Evolutionary conservation across 2,329 filamentous ascomycete species (phyloP).

Genomic region (Escovopsis weberi): DNA sequence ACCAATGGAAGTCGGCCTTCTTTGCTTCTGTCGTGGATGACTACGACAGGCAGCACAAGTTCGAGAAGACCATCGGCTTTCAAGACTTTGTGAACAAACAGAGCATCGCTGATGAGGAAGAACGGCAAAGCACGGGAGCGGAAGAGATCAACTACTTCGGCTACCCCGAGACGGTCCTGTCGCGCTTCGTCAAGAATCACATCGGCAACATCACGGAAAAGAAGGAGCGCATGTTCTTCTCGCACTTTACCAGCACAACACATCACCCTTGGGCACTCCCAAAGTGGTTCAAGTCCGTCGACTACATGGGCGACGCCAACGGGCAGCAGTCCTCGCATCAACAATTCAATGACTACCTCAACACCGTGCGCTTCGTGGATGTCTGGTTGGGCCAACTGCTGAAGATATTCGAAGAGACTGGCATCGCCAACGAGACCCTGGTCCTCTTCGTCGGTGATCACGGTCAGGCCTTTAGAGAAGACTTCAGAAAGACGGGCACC

Average conservation of each 20-base stretch:
- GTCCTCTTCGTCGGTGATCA: conserved; percentile 21
- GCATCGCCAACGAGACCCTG: conserved; percentile 19
- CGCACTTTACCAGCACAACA: conserved; percentile 21
- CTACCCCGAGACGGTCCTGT: conserved; percentile 17
- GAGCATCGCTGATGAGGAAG: conserved; percentile 14
- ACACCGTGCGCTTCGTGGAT: conserved; percentile 18
- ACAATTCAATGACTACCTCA: conserved; percentile 18
- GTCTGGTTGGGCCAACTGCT: conserved; percentile 18
- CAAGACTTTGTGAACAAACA: conserved; percentile 12
- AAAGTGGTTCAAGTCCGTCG: background rate
- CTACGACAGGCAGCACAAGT: conserved; percentile 19
- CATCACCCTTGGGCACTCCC: conserved; percentile 19
- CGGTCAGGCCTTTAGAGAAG: conserved; percentile 19
- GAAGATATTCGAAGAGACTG: conserved; percentile 16
- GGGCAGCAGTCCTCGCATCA: conserved; percentile 3
- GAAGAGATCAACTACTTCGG: conserved; percentile 22
- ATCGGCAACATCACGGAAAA: conserved; percentile 15
- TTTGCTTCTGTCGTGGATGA: conserved; percentile 19
- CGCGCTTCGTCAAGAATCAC: conserved; percentile 19
- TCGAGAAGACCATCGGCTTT: conserved; percentile 19
- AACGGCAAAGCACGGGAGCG: conserved; percentile 15
- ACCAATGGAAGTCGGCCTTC: conserved; percentile 18
- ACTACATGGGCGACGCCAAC: background rate
- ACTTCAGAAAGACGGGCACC: conserved; percentile 14
- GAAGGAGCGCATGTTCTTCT: conserved; percentile 19